Conservation (phyloP, 768 basidiomycete genomes). For the Chalciporus sphaerocephalus region DNA sequence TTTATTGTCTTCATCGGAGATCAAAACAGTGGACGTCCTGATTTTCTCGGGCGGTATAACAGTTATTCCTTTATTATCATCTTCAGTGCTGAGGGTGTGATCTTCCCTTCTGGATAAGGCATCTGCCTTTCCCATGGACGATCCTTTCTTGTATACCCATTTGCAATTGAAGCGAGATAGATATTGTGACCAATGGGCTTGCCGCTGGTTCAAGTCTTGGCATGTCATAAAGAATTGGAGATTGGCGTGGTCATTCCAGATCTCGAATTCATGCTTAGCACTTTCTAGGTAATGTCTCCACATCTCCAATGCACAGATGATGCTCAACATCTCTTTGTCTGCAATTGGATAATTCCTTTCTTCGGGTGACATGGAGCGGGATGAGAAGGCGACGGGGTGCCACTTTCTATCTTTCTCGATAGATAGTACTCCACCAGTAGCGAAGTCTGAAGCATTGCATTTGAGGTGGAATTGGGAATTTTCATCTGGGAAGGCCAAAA, state of each 20-base stretch:
- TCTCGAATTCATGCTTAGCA: background rate
- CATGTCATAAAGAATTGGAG: constrained; percentile 14
- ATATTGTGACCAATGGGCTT: constrained; percentile 25
- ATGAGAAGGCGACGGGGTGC: background rate
- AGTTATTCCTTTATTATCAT: background rate
- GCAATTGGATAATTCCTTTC: too few relatives aligned
- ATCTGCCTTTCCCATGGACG: background rate
- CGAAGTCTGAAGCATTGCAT: background rate
- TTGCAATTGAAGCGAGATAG: background rate
- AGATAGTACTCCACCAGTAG: background rate
- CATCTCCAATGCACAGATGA: background rate
- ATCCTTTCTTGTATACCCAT: background rate
- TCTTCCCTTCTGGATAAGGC: background rate
- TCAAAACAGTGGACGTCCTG: too few relatives aligned
- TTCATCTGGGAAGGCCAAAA: constrained; percentile 7
- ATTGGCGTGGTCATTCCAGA: background rate
- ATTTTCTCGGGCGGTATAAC: background rate
- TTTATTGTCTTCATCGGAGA: too few relatives aligned
- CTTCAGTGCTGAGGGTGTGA: background rate
- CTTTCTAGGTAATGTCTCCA: background rate
- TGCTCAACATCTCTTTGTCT: background rate
- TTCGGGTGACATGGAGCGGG: background rate
- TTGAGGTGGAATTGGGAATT: background rate
- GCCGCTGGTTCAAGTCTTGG: constrained; percentile 37
- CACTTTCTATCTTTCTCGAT: background rate